Evolutionary conservation across 2,329 filamentous ascomycete species (phyloP).

Genomic region (Epichloe gansuensis): DNA sequence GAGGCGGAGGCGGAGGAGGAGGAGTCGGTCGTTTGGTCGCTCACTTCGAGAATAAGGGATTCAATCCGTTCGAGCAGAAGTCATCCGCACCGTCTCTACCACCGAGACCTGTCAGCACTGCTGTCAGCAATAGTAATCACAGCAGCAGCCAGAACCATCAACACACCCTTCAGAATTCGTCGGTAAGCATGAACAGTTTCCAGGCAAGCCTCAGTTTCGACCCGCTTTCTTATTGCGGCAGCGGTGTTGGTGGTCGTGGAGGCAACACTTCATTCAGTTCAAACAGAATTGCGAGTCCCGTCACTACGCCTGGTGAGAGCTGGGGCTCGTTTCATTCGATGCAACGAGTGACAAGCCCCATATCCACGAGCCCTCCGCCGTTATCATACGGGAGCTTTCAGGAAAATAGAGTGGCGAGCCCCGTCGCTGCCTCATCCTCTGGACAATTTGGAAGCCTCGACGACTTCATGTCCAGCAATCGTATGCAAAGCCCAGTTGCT

Average conservation of each 20-base stretch:
- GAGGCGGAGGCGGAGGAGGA: slow-evolving; percentile 10
- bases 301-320: slow-evolving; percentile 18
- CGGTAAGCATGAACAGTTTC: slow-evolving; percentile 13
- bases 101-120: slow-evolving; percentile 19
- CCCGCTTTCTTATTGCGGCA: slow-evolving; percentile 4
- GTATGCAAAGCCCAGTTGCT: slow-evolving; percentile 16
- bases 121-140: slow-evolving; percentile 7
- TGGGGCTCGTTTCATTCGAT: slow-evolving; percentile 19
- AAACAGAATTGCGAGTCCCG: slow-evolving; percentile 20
- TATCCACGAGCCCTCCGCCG: slow-evolving; percentile 16
- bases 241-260: slow-evolving; percentile 1
- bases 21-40: slow-evolving; percentile 25
- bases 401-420: slow-evolving; percentile 17
- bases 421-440: slow-evolving; percentile 14
- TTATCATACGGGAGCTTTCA: slow-evolving; percentile 21
- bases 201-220: slow-evolving; percentile 6
- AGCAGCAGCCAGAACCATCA: slow-evolving; percentile 5
- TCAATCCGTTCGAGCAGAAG: slow-evolving; percentile 23
- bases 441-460: slow-evolving; percentile 21
- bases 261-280: slow-evolving; percentile 8
- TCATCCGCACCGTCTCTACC: slow-evolving; percentile 22
- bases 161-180: slow-evolving; percentile 9
- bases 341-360: slow-evolving; percentile 20
- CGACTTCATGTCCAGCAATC: slow-evolving; percentile 18
- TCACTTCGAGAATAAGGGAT: slow-evolving; percentile 27